Percentiles rank a stretch among this genome's conserved stretches.
Evolutionary conservation across 2,329 filamentous ascomycete species (phyloP).

Genomic region (Penicillium frequentans): DNA sequence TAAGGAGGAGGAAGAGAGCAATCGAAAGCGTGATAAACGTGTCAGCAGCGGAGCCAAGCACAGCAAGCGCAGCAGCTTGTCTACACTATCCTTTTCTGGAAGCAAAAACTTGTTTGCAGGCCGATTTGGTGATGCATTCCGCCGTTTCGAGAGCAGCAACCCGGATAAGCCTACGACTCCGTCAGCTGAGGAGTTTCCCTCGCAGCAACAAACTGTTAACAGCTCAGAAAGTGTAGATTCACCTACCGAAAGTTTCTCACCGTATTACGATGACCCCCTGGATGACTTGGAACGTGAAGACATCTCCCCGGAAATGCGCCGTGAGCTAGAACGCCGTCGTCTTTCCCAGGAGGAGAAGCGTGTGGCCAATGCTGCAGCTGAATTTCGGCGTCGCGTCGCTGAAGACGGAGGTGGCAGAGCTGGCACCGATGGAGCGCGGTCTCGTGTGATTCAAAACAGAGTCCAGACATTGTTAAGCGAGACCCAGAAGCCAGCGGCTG

Average conservation of each 20-base stretch:
- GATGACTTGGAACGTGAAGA: conserved; percentile 67
- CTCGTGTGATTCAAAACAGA: conserved; percentile 86
- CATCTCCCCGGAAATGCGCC: conserved; percentile 80
- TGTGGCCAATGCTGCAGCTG: conserved; percentile 83
- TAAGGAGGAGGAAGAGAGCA: conserved; percentile 66
- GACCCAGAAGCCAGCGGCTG: conserved; percentile 60
- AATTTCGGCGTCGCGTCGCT: conserved; percentile 76
- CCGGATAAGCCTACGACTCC: conserved; percentile 36
- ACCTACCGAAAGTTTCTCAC: conserved; percentile 53
- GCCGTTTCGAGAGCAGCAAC: conserved; percentile 72
- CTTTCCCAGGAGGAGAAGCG: conserved; percentile 86
- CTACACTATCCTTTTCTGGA: conserved; percentile 65
- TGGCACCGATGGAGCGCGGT: conserved; percentile 58
- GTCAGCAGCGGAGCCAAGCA: conserved; percentile 61
- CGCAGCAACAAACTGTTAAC: conserved; percentile 62
- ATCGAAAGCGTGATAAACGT: conserved; percentile 57
- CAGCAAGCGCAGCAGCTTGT: conserved; percentile 71
- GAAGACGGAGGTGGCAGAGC: conserved; percentile 53
- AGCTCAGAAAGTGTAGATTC: conserved; percentile 72
- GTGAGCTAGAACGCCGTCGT: conserved; percentile 80
- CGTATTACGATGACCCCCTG: conserved; percentile 48
- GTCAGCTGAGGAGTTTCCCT: conserved; percentile 46
- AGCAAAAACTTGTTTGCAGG: conserved; percentile 83
- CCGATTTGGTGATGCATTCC: conserved; percentile 91
- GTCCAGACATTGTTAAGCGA: conserved; percentile 82